Conservation (phyloP, 768 basidiomycete species). For the Boletus rubescentipes region DNA sequence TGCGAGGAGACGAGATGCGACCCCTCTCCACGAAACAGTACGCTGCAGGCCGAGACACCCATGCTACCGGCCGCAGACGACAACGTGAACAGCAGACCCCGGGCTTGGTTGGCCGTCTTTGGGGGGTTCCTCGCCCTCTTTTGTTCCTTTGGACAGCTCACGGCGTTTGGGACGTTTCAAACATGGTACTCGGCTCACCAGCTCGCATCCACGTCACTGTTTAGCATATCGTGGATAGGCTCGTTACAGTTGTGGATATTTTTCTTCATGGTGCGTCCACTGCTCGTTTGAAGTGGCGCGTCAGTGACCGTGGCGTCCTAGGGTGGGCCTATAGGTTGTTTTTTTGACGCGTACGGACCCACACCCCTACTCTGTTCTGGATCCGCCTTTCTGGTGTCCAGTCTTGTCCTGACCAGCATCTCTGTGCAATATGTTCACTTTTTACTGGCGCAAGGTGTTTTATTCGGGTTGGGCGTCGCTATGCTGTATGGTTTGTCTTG, state of each 20-base stretch:
- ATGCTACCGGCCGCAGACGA: conserved; percentile 12
- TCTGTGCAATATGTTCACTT: conserved; percentile 59
- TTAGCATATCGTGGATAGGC: conserved; percentile 70
- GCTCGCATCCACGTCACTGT: conserved; percentile 47
- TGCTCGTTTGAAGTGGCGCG: not conserved
- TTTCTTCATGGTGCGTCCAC: conserved; percentile 59
- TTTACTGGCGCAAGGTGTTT: conserved; percentile 58
- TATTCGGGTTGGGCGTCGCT: conserved; percentile 66
- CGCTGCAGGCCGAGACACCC: conserved; percentile 20
- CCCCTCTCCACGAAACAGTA: conserved; percentile 23
- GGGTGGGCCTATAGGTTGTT: conserved; percentile 61
- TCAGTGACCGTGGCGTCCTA: conserved; percentile 25
- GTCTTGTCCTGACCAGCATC: conserved; percentile 62
- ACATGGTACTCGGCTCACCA: conserved; percentile 65
- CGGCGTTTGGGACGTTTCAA: conserved; percentile 71
- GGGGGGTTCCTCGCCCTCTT: conserved; percentile 68
- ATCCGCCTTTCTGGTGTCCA: conserved; percentile 45
- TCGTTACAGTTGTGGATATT: conserved; percentile 67
- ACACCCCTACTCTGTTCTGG: conserved; percentile 52
- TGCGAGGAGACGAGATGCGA: conserved; percentile 19
- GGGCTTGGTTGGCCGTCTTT: conserved; percentile 50
- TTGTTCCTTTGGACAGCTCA: conserved; percentile 72
- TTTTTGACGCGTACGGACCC: conserved; percentile 64
- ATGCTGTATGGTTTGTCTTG: conserved; percentile 48
- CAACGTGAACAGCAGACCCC: conserved; percentile 13